Evolutionary conservation across 805 yeast genomes (phyloP).

Genomic region (Komagataella pastoris): DNA sequence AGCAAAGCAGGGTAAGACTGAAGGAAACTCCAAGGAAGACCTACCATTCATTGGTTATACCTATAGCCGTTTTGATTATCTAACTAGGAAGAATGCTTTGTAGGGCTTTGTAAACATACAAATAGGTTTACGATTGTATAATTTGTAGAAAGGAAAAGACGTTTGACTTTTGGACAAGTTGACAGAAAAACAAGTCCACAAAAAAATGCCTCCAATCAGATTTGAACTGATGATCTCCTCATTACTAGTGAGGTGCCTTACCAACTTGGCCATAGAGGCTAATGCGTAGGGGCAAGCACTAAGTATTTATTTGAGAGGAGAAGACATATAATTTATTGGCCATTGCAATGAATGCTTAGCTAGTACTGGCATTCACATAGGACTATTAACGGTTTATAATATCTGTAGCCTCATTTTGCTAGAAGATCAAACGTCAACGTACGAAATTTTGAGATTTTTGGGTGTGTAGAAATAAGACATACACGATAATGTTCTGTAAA

Average conservation of each 20-base stretch:
- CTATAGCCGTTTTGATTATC: slow-evolving; percentile 84
- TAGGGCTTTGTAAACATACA: slow-evolving; percentile 3
- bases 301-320: too few species aligned
- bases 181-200: neutral
- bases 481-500: too few species aligned
- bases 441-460: too few species aligned
- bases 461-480: too few species aligned
- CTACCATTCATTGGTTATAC: slow-evolving; percentile 97
- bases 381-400: too few species aligned
- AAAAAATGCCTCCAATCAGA: slow-evolving; percentile 1
- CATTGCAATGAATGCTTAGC: too few species aligned
- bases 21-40: slow-evolving; percentile 59
- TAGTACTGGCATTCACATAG: too few species aligned
- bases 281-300: neutral
- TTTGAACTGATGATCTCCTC: slow-evolving; percentile 1
- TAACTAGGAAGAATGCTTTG: slow-evolving; percentile 60
- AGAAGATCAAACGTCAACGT: too few species aligned
- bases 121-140: neutral
- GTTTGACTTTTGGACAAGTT: neutral
- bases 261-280: slow-evolving; percentile 1
- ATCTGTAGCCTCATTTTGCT: too few species aligned
- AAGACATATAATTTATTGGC: too few species aligned
- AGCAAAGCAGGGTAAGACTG: slow-evolving; percentile 19
- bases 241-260: slow-evolving; percentile 1
- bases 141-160: too few species aligned